These are phyloP conservation scores for Boletus rubropictus DNA, from an alignment of 768 basidiomycete species.

Conservation along the genomic window DNA sequence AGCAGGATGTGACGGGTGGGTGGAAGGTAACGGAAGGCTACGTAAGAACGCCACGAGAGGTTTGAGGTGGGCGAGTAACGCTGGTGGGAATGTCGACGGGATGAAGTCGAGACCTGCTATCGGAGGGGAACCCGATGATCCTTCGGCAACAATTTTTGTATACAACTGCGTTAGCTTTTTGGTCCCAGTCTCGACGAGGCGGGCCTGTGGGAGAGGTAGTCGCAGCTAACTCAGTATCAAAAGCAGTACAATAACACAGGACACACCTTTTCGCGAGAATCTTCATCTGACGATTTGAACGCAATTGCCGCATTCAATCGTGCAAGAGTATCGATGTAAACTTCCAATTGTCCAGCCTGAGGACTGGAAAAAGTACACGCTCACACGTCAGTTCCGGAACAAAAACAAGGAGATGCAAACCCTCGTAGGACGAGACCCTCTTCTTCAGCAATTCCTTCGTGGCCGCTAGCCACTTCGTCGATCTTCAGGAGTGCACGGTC, in stretches of 20 bases:
- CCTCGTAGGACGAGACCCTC: constrained; percentile 75
- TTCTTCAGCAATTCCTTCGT: constrained; percentile 70
- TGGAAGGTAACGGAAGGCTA: constrained; percentile 66
- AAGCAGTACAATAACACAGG: not conserved
- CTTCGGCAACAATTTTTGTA: constrained; percentile 85
- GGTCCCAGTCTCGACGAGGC: constrained; percentile 74
- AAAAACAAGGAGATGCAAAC: constrained; percentile 32
- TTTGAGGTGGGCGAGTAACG: constrained; percentile 46
- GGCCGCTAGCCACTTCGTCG: constrained; percentile 69
- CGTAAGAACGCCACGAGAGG: constrained; percentile 69
- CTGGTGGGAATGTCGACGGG: constrained; percentile 49
- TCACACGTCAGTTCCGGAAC: not conserved
- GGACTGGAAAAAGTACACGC: constrained; percentile 41
- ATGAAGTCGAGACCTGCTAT: constrained; percentile 53
- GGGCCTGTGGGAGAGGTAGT: constrained; percentile 36
- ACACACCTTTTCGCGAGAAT: constrained; percentile 49
- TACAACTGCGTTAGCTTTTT: constrained; percentile 79
- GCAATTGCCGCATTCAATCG: constrained; percentile 75
- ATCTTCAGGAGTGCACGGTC: constrained; percentile 74
- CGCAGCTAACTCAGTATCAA: not conserved
- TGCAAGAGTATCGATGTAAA: constrained; percentile 68
- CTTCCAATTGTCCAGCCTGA: constrained; percentile 56
- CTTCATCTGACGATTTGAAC: constrained; percentile 59
- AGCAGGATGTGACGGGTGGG: constrained; percentile 80
- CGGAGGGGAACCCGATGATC: constrained; percentile 69